These are phyloP conservation scores for Actinidia chinensis DNA, from an alignment of 179 eudicot species.

Conservation along the genomic window DNA sequence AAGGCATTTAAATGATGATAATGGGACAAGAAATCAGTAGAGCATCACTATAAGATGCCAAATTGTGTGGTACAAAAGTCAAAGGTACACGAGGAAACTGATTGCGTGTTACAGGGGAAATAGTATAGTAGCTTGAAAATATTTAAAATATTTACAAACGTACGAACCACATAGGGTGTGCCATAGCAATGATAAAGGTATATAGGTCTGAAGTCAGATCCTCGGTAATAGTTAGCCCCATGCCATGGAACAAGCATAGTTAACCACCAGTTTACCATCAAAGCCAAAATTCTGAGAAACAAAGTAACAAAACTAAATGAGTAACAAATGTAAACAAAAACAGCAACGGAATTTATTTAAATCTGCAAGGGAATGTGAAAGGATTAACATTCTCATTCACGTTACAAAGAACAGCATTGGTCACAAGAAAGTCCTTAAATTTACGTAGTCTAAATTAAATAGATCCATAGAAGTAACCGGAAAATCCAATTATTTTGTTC, in stretches of 20 bases:
- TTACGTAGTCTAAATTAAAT: background rate
- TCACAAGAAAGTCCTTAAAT: background rate
- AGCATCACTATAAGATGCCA: too few relatives aligned
- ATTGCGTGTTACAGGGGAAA: background rate
- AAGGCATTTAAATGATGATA: too few relatives aligned
- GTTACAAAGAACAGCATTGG: background rate
- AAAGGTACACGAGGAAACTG: too few relatives aligned
- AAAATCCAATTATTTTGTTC: background rate
- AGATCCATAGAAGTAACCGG: background rate
- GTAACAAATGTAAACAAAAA: background rate
- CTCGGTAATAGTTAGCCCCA: slow-evolving; percentile 60
- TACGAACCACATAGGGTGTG: background rate
- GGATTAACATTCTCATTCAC: background rate
- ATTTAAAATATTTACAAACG: background rate
- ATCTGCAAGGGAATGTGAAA: background rate
- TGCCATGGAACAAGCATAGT: slow-evolving; percentile 94
- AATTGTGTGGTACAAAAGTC: too few relatives aligned
- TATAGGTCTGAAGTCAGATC: background rate
- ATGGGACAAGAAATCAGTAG: too few relatives aligned
- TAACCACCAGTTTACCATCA: slow-evolving; percentile 86
- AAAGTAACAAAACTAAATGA: slow-evolving; percentile 13
- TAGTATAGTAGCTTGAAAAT: background rate
- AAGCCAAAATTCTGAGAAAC: slow-evolving; percentile 78
- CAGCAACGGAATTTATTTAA: background rate
- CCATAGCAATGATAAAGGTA: background rate